Evolutionary conservation across 257 asterid genomes (phyloP), one percentile per base, ranked within the genome.

Genomic region (Solanum paucissectum): DNA sequence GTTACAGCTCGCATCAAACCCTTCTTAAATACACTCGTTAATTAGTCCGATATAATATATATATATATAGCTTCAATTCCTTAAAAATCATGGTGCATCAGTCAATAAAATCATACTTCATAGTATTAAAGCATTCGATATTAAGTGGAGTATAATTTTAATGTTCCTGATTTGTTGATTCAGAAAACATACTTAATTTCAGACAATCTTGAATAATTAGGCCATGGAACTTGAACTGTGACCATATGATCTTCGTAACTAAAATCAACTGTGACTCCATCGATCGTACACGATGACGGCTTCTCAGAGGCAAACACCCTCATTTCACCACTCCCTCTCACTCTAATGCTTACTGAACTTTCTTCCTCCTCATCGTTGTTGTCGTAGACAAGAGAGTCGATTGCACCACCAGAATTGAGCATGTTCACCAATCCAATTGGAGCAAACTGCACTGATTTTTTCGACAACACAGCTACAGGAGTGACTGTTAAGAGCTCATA

Each of bases 361-460:
- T 7, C 85, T 33, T 21, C 83, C 21, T 83, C 62, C 34, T 85
- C 60, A 13, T 73, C 81, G 55, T 46, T 46, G 40, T 72, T 27
- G 16, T 86, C 42, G 32, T 68, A 85, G 38, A 62, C 44, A 7
- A 89, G 74, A 13, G 87, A 76, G 84, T 88, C 87, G 1, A 91
- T 12, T 20, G 91, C 91, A 46, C 92, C 91, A 25, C 91, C 92
- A 18, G 93, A 84, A 76, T 92, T 92, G 86, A 91, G 92, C 94
- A 92, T 91, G 82, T 90, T 91, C 68, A 85, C 93, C 52, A 91
- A 75, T 58, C 93, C 93, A 42, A 92, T 90, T 4, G 92, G 92
- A 7, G 92, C 92, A 87, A 91, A 90, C 60, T 88, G 91, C n/a
- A 90, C 88, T 3, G 58, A 37, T 6, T 87, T 89, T 27, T 7